Base-by-base conservation (phyloP, 1,284 basidiomycete species). In the Rhizopogon hawkerae region DNA sequence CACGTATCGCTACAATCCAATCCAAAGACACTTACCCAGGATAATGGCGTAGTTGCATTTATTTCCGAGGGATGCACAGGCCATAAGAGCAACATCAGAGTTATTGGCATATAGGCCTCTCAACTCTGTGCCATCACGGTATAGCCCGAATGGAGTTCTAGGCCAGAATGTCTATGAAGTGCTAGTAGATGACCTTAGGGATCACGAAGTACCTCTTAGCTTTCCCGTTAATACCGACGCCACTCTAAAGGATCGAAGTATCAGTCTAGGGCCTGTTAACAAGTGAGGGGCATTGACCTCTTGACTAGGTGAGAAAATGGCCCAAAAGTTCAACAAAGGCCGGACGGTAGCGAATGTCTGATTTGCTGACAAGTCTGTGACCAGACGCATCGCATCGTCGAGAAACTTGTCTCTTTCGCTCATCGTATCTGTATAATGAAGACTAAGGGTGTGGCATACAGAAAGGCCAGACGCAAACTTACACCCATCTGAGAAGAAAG, bases 401-500 rank as follows among this genome's bases (percentile, higher is more conserved):
- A 89, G 56, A 58, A 92, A 92, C 57, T 83, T 86, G 7, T 64
- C 68, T 38, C 75, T 69, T 60, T 92, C 86, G 6, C 71, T 66
- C 6, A 41, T 35, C 1, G 79, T 72, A 61, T 92, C 89, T 91
- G 54, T 13, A 24, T 29, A 31, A 18, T 3, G 16, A 13, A 21
- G 3, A 46, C 46, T 37, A 53, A 16, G 35, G 18, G 23, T n/a
- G 14, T 18, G 33, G 43, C 23, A 36, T 14, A 11, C 41, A 16
- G n/a, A 38, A 16, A 13, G 9, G 23, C 31, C 26, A 23, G 13
- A 50, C 1, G 38, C 34, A 38, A 42, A 14, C 85, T 59, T 62
- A 91, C 89, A 91, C 26, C 89, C 89, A 57, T 92, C 89, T 0
- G 80, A 74, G 63, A 92, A 90, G 69, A 91, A 90, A 7, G 86